Base-by-base conservation (phyloP, 108 stramenopile genomes). In the Schizochytrium sp. region DNA sequence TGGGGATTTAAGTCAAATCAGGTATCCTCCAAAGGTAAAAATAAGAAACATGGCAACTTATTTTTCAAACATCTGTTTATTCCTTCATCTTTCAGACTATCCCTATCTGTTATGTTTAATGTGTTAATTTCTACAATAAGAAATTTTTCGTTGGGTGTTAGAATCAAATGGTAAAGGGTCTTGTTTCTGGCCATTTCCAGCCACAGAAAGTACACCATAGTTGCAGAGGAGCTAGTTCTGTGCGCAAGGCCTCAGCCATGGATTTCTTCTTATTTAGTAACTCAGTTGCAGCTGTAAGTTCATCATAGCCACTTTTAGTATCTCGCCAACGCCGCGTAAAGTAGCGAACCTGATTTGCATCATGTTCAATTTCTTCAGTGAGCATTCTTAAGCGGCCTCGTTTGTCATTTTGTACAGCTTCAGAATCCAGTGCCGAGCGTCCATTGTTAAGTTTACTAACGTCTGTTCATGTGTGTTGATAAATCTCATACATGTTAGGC, bases 191-290 rank as follows among this genome's bases (percentile, higher is more conserved):
- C 64, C 64, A 69, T 44, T 69, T 44, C 64, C 64, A 69, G 64
- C 64, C 64, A 44, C 64, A 69, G 44, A 69, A 69, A 44, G 64
- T 69, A 44, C 64, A 69, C 64, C 64, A 69, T 7, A 69, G 64
- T 44, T 69, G 64, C 12, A 69, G 28, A 38, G 64, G 64, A 7
- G 64, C 64, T 1, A 69, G 64, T 15, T 69, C 64, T 38, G 42
- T 13, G 64, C 19, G 28, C 10, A 69, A 44, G 28, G 64, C 64
- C 64, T 69, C 64, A 38, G 44, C 64, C 19, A 5, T 3, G 0
- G 64, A 69, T 2, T 69, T 69, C 44, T 69, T 69, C 2, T 1
- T 44, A 7, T 38, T 44, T 38, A 69, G 64, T 44, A 44, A 8
- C 28, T 69, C 64, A 38, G 40, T 69, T 10, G 42, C 40, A 10